Percentiles rank a stretch among this genome's conserved stretches.
These are phyloP conservation scores for Trypanosoma theileri DNA, from an alignment of 208 protist species.

Conservation along the genomic window DNA sequence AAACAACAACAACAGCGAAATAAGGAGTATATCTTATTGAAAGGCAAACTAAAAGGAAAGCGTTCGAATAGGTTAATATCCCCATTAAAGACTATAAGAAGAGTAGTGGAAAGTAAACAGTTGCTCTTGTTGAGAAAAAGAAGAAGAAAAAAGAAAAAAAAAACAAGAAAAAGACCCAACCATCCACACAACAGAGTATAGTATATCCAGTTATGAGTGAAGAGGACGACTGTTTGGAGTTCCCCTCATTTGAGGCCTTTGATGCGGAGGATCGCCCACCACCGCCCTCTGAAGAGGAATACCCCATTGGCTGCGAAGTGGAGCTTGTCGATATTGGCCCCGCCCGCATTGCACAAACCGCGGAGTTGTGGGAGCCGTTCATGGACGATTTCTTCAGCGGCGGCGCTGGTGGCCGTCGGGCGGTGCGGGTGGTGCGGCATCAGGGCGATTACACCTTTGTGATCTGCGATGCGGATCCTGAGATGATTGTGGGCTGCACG, in stretches of 20 bases:
- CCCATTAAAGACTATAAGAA: background rate
- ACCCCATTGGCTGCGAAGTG: slow-evolving; percentile 82
- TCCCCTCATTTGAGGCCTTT: slow-evolving; percentile 79
- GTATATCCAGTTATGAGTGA: background rate
- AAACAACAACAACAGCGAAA: background rate
- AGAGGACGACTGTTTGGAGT: slow-evolving; percentile 36
- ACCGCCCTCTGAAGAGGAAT: slow-evolving; percentile 74
- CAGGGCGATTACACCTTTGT: slow-evolving; percentile 87
- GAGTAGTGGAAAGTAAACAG: background rate
- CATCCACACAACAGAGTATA: background rate
- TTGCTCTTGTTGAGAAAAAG: too few species aligned
- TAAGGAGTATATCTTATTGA: background rate
- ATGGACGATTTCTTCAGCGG: slow-evolving; percentile 66
- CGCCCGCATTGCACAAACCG: slow-evolving; percentile 63
- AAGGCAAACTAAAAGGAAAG: slow-evolving; percentile 1
- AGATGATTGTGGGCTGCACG: slow-evolving; percentile 66
- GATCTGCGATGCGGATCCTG: slow-evolving; percentile 50
- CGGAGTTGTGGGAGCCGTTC: slow-evolving; percentile 69
- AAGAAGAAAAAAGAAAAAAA: background rate
- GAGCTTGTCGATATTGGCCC: slow-evolving; percentile 75
- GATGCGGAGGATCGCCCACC: slow-evolving; percentile 66
- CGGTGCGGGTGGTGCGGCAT: slow-evolving; percentile 70
- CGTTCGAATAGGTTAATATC: too few species aligned
- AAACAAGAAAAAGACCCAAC: background rate
- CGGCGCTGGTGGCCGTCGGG: slow-evolving; percentile 40